phyloP scores from a whole-genome alignment of 2,329 filamentous ascomycete genomes.

The Apiospora arundinis region DNA sequence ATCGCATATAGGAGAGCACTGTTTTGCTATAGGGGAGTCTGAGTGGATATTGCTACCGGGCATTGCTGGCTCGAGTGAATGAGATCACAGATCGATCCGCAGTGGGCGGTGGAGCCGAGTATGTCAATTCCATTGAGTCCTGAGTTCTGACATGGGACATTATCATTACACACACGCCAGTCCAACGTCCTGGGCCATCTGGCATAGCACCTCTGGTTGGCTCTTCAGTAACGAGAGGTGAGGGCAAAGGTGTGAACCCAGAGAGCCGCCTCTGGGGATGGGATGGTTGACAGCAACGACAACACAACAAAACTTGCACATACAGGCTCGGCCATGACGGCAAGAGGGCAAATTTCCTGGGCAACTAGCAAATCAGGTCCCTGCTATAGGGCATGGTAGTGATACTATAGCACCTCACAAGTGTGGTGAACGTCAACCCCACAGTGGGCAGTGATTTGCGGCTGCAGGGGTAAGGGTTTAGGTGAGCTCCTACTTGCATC shows the following conservation, averaged over 20 bases:
- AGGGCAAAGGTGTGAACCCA: neutral
- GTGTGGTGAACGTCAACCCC: neutral
- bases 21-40: neutral
- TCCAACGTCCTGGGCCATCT: neutral
- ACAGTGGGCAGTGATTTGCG: slow-evolving; percentile 16
- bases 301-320: too few species aligned
- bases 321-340: neutral
- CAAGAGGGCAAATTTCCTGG: slow-evolving; percentile 12
- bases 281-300: neutral
- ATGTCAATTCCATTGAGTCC: neutral
- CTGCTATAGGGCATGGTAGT: neutral
- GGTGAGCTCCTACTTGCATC: neutral
- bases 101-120: neutral
- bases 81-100: slow-evolving; percentile 14
- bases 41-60: neutral
- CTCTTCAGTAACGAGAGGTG: neutral
- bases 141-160: too few species aligned
- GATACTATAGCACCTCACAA: slow-evolving; percentile 14
- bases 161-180: neutral
- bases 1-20: slow-evolving; percentile 13
- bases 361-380: neutral
- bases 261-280: neutral
- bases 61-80: slow-evolving; percentile 17
- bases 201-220: neutral
- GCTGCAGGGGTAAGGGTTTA: slow-evolving; percentile 7